A percentile compares a stretch with the other conserved stretches of the same genome.
Conservation (phyloP, 208 protist species). For the Trypanosoma grayi region DNA sequence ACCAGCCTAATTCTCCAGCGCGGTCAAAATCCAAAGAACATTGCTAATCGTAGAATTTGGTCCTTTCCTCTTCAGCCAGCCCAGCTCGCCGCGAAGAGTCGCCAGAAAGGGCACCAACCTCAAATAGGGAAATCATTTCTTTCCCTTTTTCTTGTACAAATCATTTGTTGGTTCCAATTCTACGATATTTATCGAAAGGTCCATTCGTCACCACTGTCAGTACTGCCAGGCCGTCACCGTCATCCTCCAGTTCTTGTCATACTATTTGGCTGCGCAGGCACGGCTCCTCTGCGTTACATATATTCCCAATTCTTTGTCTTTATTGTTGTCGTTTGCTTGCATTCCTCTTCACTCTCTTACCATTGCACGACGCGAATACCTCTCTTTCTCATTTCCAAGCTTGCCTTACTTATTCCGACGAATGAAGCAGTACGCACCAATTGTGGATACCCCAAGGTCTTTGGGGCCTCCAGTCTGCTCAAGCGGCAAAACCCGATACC, state of each 20-base stretch:
- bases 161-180: not conserved
- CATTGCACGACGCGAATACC: not conserved
- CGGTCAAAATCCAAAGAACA: slow-evolving; percentile 7
- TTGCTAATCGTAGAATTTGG: too few species aligned
- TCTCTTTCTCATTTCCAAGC: not conserved
- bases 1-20: too few species aligned
- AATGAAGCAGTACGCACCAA: slow-evolving; percentile 70
- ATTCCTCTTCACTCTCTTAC: not conserved
- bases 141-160: too few species aligned
- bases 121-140: not conserved
- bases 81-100: too few species aligned
- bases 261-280: too few species aligned
- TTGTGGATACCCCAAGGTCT: slow-evolving; percentile 32
- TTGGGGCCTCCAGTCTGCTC: slow-evolving; percentile 46
- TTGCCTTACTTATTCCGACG: slow-evolving; percentile 23
- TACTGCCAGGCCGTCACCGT: too few species aligned
- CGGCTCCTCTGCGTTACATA: too few species aligned
- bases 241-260: too few species aligned
- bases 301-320: not conserved
- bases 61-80: too few species aligned
- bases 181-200: not conserved
- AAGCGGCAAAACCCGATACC: slow-evolving; percentile 69
- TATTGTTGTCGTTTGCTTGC: not conserved
- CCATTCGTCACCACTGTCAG: too few species aligned
- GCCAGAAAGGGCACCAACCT: not conserved